Percentiles rank a stretch among this genome's conserved stretches.
These are phyloP conservation scores for Ganoderma boninense DNA, from an alignment of 1,284 basidiomycete species.

Conservation along the genomic window DNA sequence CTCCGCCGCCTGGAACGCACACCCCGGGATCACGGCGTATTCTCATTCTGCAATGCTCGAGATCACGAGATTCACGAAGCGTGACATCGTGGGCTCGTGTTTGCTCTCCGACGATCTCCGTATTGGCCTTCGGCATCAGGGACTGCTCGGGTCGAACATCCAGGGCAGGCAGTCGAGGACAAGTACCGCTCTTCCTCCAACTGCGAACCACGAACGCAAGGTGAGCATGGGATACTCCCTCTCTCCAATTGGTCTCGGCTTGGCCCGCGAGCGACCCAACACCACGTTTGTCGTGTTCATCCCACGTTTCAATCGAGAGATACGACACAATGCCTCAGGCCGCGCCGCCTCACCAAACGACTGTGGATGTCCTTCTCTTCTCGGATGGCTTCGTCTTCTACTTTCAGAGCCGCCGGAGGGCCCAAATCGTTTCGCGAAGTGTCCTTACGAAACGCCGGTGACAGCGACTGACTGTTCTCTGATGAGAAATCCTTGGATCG, in stretches of 20 bases:
- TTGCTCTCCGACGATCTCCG: slow-evolving; percentile 27
- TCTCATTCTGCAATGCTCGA: neutral
- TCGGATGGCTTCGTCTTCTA: slow-evolving; percentile 4
- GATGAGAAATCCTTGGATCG: slow-evolving; percentile 27
- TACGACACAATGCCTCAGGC: slow-evolving; percentile 10
- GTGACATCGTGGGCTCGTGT: slow-evolving; percentile 22
- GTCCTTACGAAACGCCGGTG: neutral
- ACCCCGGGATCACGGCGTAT: neutral
- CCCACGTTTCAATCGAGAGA: slow-evolving; percentile 18
- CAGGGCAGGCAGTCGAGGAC: slow-evolving; percentile 22
- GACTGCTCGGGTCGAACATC: neutral
- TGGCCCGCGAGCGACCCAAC: slow-evolving; percentile 2
- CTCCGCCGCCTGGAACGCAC: neutral
- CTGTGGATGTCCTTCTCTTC: neutral
- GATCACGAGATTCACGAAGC: neutral
- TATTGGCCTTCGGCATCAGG: slow-evolving; percentile 9
- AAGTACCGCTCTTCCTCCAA: slow-evolving; percentile 26
- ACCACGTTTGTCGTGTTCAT: slow-evolving; percentile 14
- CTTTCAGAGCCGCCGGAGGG: slow-evolving; percentile 16
- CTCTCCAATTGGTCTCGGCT: slow-evolving; percentile 9
- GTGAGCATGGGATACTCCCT: slow-evolving; percentile 11
- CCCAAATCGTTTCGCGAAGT: slow-evolving; percentile 14
- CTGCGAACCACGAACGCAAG: slow-evolving; percentile 5
- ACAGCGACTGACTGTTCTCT: slow-evolving; percentile 9
- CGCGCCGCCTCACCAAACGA: slow-evolving; percentile 3